Conservation (phyloP, 2,329 filamentous ascomycete genomes). For the Colletotrichum eleusines region DNA sequence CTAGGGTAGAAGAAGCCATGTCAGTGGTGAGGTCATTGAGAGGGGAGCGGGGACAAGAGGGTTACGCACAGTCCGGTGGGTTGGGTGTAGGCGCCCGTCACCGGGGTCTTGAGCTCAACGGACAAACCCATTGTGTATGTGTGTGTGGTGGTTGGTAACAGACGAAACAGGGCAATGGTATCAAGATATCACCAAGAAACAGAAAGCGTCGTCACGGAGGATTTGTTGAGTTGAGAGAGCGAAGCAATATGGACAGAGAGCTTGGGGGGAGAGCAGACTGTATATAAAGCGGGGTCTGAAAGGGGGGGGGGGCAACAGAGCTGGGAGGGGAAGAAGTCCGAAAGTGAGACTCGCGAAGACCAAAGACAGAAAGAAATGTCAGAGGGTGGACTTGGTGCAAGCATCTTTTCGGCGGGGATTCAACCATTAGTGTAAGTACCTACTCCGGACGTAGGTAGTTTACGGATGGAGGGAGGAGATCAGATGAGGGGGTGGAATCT, state of each 20-base stretch:
- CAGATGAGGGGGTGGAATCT: constrained; percentile 9
- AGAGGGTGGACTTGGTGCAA: constrained; percentile 10
- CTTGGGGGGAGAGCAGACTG: constrained; percentile 31
- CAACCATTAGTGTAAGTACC: too few relatives aligned
- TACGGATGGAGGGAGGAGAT: constrained; percentile 17
- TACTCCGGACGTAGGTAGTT: too few relatives aligned
- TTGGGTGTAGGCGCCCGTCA: constrained; percentile 70
- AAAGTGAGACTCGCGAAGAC: constrained; percentile 27
- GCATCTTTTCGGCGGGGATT: constrained; percentile 6
- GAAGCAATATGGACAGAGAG: background rate
- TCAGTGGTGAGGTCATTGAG: constrained; percentile 2
- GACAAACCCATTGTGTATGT: constrained; percentile 59
- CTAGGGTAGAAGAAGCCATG: constrained; percentile 54
- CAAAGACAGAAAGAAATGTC: constrained; percentile 29
- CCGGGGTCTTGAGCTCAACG: constrained; percentile 75
- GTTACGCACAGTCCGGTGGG: constrained; percentile 70
- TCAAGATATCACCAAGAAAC: constrained; percentile 30
- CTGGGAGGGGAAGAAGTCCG: constrained; percentile 30
- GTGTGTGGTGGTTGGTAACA: constrained; percentile 4
- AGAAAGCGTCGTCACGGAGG: background rate
- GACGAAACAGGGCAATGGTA: constrained; percentile 34
- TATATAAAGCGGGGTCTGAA: constrained; percentile 42
- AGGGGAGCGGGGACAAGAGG: constrained; percentile 3
- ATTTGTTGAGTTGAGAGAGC: constrained; percentile 10
- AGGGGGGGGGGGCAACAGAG: constrained; percentile 29